Conservation (phyloP, 202 grass and related monocot species). For the Carex arenaria region DNA sequence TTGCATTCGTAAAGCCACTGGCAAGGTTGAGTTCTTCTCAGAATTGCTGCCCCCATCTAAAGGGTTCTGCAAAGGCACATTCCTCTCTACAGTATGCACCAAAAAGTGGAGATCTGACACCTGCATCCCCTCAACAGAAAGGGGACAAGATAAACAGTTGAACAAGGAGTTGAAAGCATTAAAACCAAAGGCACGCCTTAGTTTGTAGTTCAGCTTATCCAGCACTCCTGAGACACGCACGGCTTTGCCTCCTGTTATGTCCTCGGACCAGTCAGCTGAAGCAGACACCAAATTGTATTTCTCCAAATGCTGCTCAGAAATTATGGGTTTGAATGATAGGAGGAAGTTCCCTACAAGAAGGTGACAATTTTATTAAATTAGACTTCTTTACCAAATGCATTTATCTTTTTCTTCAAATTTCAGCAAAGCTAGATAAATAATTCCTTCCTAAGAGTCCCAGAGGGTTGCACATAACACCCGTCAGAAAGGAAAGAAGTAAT, state of each 20-base stretch:
- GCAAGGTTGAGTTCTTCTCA: conserved; percentile 34
- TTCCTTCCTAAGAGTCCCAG: neutral
- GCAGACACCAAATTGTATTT: conserved; percentile 24
- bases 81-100: conserved; percentile 62
- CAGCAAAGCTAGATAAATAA: neutral
- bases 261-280: conserved; percentile 66
- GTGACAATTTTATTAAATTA: conserved; percentile 24
- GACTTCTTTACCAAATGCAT: neutral
- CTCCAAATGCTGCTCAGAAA: conserved; percentile 34
- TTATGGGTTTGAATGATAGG: conserved; percentile 69
- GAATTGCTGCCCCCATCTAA: conserved; percentile 32
- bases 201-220: conserved; percentile 64
- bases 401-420: neutral
- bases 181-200: conserved; percentile 63
- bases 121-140: conserved; percentile 41
- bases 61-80: conserved; percentile 58
- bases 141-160: conserved; percentile 59
- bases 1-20: conserved; percentile 56
- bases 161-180: conserved; percentile 71
- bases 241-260: conserved; percentile 60
- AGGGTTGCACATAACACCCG: neutral
- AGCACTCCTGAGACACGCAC: conserved; percentile 54
- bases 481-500: neutral
- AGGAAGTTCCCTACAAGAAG: conserved; percentile 72
- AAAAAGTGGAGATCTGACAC: conserved; percentile 71